Conservation (phyloP, 768 basidiomycete genomes). For the Leccinum subtestaceum region DNA sequence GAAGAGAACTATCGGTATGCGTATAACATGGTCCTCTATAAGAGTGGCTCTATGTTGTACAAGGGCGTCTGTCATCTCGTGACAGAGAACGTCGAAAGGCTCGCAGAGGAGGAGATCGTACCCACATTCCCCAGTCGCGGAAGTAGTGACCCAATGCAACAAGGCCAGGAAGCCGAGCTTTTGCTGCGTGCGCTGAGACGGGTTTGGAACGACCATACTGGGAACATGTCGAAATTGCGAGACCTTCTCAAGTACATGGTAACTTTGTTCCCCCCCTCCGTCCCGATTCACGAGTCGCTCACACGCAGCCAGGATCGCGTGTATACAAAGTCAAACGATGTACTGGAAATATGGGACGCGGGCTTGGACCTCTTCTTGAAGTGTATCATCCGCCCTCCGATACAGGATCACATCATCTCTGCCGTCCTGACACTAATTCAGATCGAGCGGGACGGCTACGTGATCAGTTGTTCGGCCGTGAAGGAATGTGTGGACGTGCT, state of each 20-base stretch:
- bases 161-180: constrained; percentile 79
- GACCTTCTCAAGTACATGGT: constrained; percentile 98
- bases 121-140: constrained; percentile 81
- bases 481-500: constrained; percentile 88
- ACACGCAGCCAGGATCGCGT: constrained; percentile 73
- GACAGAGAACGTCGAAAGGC: constrained; percentile 73
- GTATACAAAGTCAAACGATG: constrained; percentile 68
- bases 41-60: constrained; percentile 83
- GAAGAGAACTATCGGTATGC: constrained; percentile 94
- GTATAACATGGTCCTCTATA: constrained; percentile 90
- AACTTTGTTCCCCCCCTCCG: constrained; percentile 18
- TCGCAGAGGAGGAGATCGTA: constrained; percentile 73
- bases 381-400: constrained; percentile 75
- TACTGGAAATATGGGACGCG: constrained; percentile 78
- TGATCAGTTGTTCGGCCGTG: constrained; percentile 87
- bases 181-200: constrained; percentile 78
- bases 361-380: constrained; percentile 82
- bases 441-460: constrained; percentile 87
- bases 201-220: constrained; percentile 93
- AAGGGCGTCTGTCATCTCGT: constrained; percentile 79
- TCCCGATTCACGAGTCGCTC: constrained; percentile 9
- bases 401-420: constrained; percentile 76
- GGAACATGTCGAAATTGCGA: constrained; percentile 82
- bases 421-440: constrained; percentile 87
- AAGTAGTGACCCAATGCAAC: constrained; percentile 64